A percentile compares a stretch with the other conserved stretches of the same genome.
Conservation (phyloP, 345 rosid genomes). For the Luvunga scandens region DNA sequence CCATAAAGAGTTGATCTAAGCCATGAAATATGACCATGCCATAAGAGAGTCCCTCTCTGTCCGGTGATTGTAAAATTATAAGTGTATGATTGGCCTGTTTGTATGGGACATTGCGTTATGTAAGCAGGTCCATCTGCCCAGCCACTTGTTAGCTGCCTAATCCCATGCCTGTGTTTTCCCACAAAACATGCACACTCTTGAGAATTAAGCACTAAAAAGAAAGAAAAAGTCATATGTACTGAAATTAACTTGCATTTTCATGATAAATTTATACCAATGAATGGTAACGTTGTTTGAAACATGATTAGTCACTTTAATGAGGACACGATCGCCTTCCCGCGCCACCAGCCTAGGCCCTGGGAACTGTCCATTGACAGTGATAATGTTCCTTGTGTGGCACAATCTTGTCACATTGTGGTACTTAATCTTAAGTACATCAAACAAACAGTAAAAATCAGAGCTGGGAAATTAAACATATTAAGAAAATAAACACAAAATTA, state of each 20-base stretch:
- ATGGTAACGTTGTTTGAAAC: conserved; percentile 44
- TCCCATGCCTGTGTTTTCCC: conserved; percentile 48
- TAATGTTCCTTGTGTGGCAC: conserved; percentile 47
- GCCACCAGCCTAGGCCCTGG: conserved; percentile 60
- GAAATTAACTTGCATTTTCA: neutral
- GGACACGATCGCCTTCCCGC: conserved; percentile 55
- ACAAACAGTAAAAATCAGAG: neutral
- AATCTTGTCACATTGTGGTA: conserved; percentile 46
- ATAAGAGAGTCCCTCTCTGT: conserved; percentile 60
- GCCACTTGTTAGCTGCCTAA: conserved; percentile 46
- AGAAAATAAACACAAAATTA: neutral
- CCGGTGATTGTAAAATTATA: conserved; percentile 64
- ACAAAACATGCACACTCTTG: too few relatives aligned
- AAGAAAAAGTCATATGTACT: neutral
- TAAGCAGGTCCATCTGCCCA: conserved; percentile 69
- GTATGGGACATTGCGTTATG: conserved; percentile 63
- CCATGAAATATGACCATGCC: conserved; percentile 77
- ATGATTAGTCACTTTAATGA: conserved; percentile 49
- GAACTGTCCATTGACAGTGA: conserved; percentile 49
- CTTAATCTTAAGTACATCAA: conserved; percentile 20
- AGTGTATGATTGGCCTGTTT: conserved; percentile 38
- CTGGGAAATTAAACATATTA: neutral
- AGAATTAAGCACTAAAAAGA: too few relatives aligned
- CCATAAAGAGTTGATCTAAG: conserved; percentile 51
- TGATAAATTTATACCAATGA: conserved; percentile 41